phyloP scores from a whole-genome alignment of 805 yeast genomes.

The Cyberlindnera meyerae region DNA sequence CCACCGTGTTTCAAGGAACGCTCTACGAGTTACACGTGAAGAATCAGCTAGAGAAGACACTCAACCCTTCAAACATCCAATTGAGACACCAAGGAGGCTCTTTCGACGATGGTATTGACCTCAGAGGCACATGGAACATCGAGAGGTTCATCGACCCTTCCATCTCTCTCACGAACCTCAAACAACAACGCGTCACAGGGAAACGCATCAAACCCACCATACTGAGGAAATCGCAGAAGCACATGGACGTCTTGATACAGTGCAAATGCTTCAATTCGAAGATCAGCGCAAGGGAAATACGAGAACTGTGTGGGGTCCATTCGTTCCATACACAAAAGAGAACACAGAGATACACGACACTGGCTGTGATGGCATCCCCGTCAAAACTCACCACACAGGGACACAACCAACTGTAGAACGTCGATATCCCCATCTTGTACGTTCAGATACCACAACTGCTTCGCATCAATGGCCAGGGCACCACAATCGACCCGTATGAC shows the following conservation, averaged over 20 bases:
- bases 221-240: constrained; percentile 1
- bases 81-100: constrained; percentile 23
- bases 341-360: constrained; percentile 14
- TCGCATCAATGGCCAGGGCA: constrained; percentile 5
- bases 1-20: constrained; percentile 24
- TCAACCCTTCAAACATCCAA: constrained; percentile 6
- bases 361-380: constrained; percentile 23
- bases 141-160: neutral
- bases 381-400: constrained; percentile 20
- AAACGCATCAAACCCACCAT: constrained; percentile 11
- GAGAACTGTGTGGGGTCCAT: constrained; percentile 23
- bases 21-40: constrained; percentile 22
- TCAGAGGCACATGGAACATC: constrained; percentile 20
- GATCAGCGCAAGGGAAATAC: constrained; percentile 23
- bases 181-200: constrained; percentile 7
- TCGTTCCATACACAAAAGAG: constrained; percentile 19
- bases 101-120: constrained; percentile 24
- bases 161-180: too few species aligned
- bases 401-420: constrained; percentile 15
- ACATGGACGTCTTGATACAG: constrained; percentile 22
- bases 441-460: constrained; percentile 17
- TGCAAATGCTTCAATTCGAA: constrained; percentile 23
- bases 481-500: too few species aligned
- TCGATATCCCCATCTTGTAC: constrained; percentile 20
- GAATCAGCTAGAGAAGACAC: constrained; percentile 7